Conservation (phyloP, 129 eudicot genomes). For the Flaveria linearis region DNA sequence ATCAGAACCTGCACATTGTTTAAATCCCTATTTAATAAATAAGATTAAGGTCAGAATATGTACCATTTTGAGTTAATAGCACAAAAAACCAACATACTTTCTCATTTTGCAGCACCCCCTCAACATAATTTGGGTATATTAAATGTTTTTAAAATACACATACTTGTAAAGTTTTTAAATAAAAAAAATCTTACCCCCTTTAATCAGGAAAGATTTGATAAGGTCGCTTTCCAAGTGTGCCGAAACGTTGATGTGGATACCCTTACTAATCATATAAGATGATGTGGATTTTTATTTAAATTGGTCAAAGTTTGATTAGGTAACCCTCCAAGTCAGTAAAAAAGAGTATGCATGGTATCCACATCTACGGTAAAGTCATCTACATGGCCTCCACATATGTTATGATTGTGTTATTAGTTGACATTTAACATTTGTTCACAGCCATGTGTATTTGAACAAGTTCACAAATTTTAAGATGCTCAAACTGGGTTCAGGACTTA, state of each 20-base stretch:
- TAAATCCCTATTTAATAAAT: background rate
- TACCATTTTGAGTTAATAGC: background rate
- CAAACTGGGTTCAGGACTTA: background rate
- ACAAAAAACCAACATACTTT: background rate
- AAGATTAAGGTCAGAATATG: background rate
- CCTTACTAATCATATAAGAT: background rate
- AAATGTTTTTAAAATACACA: background rate
- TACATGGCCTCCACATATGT: background rate
- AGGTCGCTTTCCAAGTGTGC: background rate
- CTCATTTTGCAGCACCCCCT: background rate
- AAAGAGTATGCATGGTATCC: background rate
- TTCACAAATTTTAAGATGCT: background rate
- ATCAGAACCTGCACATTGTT: constrained; percentile 56
- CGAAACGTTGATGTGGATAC: background rate
- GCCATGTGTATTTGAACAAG: background rate
- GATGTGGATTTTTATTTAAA: background rate
- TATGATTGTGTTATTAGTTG: background rate
- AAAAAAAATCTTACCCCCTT: background rate
- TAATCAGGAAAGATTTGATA: background rate
- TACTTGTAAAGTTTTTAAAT: background rate
- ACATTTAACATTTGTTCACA: background rate
- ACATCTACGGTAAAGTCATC: background rate
- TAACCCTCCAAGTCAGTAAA: background rate
- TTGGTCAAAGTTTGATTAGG: background rate
- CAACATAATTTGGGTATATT: background rate